Percentiles rank a stretch among this genome's conserved stretches.
These are phyloP conservation scores for Chytridiales sp. DNA, from an alignment of 371 early-diverging fungal genomes.

Conservation along the genomic window DNA sequence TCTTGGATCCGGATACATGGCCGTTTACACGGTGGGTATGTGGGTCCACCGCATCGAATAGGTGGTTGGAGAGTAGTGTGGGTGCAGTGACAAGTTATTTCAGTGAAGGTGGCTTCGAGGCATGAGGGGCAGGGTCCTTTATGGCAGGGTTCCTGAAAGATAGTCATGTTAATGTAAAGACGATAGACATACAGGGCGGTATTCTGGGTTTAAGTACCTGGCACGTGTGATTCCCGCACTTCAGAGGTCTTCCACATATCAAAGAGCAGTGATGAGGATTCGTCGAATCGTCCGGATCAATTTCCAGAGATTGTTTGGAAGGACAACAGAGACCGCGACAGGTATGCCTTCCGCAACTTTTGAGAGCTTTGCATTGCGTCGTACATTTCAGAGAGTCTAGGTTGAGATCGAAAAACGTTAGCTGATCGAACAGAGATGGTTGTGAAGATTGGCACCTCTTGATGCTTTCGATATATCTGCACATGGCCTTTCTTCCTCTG, in stretches of 20 bases:
- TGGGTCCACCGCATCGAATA: constrained; percentile 15
- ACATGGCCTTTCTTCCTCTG: not conserved
- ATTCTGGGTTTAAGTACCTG: too few species aligned
- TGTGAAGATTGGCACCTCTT: not conserved
- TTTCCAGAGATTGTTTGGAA: too few species aligned
- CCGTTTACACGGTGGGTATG: constrained; percentile 5
- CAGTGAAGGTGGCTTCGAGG: constrained; percentile 20
- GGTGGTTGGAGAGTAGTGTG: constrained; percentile 14
- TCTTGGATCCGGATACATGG: not conserved
- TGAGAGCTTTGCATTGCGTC: constrained; percentile 18
- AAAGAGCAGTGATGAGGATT: constrained; percentile 16
- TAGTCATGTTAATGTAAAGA: too few species aligned
- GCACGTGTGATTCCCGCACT: constrained; percentile 15
- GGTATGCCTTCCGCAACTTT: constrained; percentile 16
- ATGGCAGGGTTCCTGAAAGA: too few species aligned
- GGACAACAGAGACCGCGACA: constrained; percentile 12
- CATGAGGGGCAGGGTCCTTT: constrained; percentile 19
- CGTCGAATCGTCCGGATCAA: constrained; percentile 8
- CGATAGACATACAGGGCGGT: too few species aligned
- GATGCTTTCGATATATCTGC: not conserved
- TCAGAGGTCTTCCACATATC: constrained; percentile 1
- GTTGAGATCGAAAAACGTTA: too few species aligned
- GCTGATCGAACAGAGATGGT: constrained; percentile 12
- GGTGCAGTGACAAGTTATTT: constrained; percentile 22
- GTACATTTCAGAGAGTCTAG: too few species aligned